Conservation (phyloP, 805 yeast genomes). For the Wickerhamomyces strasburgensis region DNA sequence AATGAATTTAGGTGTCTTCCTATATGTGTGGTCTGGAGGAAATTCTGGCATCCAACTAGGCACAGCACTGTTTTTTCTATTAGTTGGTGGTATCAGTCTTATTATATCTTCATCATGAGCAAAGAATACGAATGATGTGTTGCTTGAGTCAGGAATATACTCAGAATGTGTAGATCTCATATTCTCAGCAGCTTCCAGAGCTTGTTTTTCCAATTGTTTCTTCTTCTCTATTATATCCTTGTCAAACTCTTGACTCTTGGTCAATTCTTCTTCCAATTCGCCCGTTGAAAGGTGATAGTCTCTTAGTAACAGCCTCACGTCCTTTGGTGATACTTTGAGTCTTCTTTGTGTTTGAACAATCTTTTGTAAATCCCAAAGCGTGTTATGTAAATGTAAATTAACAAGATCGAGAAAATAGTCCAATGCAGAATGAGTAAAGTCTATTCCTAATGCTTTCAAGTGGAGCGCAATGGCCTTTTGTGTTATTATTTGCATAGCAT, state of each 20-base stretch:
- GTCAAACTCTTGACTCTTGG: conserved; percentile 17
- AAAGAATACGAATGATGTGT: conserved; percentile 50
- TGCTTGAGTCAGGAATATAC: conserved; percentile 29
- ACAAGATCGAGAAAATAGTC: conserved; percentile 34
- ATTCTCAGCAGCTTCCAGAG: conserved; percentile 15
- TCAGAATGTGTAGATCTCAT: not conserved
- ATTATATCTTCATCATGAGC: conserved; percentile 47
- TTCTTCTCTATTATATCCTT: conserved; percentile 16
- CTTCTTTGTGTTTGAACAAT: conserved; percentile 59
- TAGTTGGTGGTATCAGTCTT: conserved; percentile 50
- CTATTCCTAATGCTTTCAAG: conserved; percentile 29
- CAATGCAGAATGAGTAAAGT: conserved; percentile 31
- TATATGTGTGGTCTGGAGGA: conserved; percentile 93
- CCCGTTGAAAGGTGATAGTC: conserved; percentile 37
- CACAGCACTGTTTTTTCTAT: conserved; percentile 39
- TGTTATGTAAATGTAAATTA: conserved; percentile 30
- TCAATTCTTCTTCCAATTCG: conserved; percentile 36
- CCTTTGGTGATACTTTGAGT: conserved; percentile 45
- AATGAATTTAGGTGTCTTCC: conserved; percentile 66
- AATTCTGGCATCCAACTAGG: conserved; percentile 80
- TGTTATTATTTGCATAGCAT: conserved; percentile 29
- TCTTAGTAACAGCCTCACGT: conserved; percentile 40
- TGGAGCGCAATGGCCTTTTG: conserved; percentile 34
- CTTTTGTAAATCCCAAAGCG: conserved; percentile 41
- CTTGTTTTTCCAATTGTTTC: conserved; percentile 10